Evolutionary conservation across 2,329 filamentous ascomycete species (phyloP), one percentile per base, ranked within the genome.

Genomic region (Aureobasidium sp.): DNA sequence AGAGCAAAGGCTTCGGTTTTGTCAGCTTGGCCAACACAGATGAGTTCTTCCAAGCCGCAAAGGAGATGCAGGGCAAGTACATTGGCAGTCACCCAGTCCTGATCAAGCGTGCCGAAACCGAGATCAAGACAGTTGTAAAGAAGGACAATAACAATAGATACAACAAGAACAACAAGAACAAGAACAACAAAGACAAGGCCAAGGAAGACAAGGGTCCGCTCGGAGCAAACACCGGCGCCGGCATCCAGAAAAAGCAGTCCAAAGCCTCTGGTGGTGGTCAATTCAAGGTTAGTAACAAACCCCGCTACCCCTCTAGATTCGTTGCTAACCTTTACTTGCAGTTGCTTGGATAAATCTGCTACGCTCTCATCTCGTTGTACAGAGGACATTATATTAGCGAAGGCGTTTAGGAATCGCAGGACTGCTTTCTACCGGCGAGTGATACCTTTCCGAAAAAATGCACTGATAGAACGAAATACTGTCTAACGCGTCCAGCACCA

Each of bases 1-100:
- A 99, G 77, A 95, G 89, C 69, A 95, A 94, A 72, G 94, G 93
- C 0, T 99, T 90, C 71, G 94, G 94, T 2, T 99, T 99, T 70
- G 92, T 99, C 60, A 94, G 90, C 74, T 97, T 99, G 76, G 88
- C 86, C 68, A 89, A 96, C 70, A 89, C 91, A 31, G 94, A 99
- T 73, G 92, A 96, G 70, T 97, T 95, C 73, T 97, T 99, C 79
- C 85, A 90, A 69, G 93, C 94, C 1, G 93, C 91, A 68, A 91
- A 94, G 76, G 93, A 97, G 77, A 97, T 97, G 94, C 89, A 96
- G 69, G 92, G 92, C 67, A 97, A 99, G 77, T 99, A 99, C 75
- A 97, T 99, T 71, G 93, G 95, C 69, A 96, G 91, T 72, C 94
- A 97, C 74, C 94, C 94, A 0, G 89, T 74, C 42, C 69, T 71